Base-by-base conservation (phyloP, 331 rosid genomes). In the Quercus lobata region DNA sequence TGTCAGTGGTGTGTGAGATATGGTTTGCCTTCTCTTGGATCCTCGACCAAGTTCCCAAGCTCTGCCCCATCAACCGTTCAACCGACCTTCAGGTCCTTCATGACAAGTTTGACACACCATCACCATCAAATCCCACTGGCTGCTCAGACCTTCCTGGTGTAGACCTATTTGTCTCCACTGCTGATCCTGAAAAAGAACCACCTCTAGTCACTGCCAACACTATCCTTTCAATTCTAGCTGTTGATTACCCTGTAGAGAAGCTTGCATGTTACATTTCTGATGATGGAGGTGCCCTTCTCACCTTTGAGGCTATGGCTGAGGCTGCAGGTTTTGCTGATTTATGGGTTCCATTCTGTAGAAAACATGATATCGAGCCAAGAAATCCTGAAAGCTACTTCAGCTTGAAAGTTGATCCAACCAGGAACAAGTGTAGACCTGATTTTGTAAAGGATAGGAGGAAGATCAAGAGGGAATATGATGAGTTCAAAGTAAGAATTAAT, bases 1-100 rank as follows among this genome's bases (percentile, higher is more conserved):
- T 91, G 97, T 94, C 98, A 10, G 68, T 92, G 5, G 17, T 83
- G 7, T 94, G 97, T 72, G 98, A 94, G 85, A 27, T 89, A 72
- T 94, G 98, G 98, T 94, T 94, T 74, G 98, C 88, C 5, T 88
- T 91, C 83, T 92, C 98, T 14, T 92, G 98, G 98, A 34, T 94
- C 73, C 92, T 94, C 0, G 98, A 94, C 78, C 95, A 90, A 62
- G 58, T 87, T 61, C 98, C 97, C 2, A 94, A 94, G 86, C 80
- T 94, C 27, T 81, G 74, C 57, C 98, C 95, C 0, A 77, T 90
- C 4, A 92, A 94, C 16, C 91, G 98, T 3, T 72, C 88, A 3
- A 94, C 98, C 0, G 92, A 94, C 54, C 98, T 94, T 46, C 81
- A 32, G 0, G 92, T 79, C 24, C 97, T 92, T 58, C 79, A 73